Evolutionary conservation across 2,329 filamentous ascomycete species (phyloP).

Genomic region (Ascochyta lentis): DNA sequence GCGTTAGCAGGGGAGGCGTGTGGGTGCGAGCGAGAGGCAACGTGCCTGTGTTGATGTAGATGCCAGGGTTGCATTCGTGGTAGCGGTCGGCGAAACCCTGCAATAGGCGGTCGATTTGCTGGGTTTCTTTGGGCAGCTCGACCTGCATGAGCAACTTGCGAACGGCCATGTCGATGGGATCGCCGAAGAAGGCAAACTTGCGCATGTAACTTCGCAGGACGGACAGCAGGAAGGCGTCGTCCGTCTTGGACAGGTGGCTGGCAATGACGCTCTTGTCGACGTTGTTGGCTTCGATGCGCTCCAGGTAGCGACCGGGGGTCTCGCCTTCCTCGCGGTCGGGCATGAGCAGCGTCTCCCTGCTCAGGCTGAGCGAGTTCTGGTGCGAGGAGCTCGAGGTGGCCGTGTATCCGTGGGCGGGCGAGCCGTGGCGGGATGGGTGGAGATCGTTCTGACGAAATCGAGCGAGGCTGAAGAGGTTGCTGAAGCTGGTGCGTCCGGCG

Average conservation of each 20-base stretch:
- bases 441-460: slow-evolving; percentile 83
- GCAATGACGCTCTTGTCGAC: slow-evolving; percentile 84
- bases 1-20: slow-evolving; percentile 24
- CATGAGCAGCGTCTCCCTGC: slow-evolving; percentile 71
- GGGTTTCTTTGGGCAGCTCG: slow-evolving; percentile 93
- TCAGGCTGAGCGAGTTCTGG: slow-evolving; percentile 80
- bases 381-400: slow-evolving; percentile 78
- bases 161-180: slow-evolving; percentile 97
- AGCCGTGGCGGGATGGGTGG: slow-evolving; percentile 65
- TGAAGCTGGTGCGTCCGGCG: slow-evolving; percentile 87
- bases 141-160: slow-evolving; percentile 96
- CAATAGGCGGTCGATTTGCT: slow-evolving; percentile 94
- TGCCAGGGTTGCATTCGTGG: slow-evolving; percentile 96
- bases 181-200: slow-evolving; percentile 91
- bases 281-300: slow-evolving; percentile 78
- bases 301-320: slow-evolving; percentile 86
- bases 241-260: slow-evolving; percentile 82
- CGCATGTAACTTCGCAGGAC: slow-evolving; percentile 95
- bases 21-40: background rate
- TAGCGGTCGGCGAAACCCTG: slow-evolving; percentile 96
- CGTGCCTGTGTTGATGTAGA: slow-evolving; percentile 77
- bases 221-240: slow-evolving; percentile 80
- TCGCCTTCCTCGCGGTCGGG: slow-evolving; percentile 87
- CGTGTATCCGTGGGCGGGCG: slow-evolving; percentile 63
- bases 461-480: slow-evolving; percentile 80